Evolutionary conservation across 148 eudicot species (phyloP).

Genomic region (Beta vulgaris): DNA sequence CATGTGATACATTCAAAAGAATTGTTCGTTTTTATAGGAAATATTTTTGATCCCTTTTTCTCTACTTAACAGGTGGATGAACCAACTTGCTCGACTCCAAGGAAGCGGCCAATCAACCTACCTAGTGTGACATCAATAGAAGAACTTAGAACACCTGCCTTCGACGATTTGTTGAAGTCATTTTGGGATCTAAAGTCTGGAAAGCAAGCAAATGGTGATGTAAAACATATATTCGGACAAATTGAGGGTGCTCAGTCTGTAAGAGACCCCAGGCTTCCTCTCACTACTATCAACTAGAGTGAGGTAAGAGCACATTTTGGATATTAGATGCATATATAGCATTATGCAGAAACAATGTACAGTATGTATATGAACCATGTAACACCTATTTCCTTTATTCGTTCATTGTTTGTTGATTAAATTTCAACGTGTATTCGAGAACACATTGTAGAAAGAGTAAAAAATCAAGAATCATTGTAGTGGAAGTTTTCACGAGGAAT

Average conservation of each 20-base stretch:
- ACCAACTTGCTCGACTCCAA: slow-evolving; percentile 94
- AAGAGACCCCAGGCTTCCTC: slow-evolving; percentile 81
- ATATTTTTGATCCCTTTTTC: not conserved
- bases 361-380: slow-evolving; percentile 34
- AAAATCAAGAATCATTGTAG: slow-evolving; percentile 10
- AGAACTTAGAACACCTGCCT: slow-evolving; percentile 86
- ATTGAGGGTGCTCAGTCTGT: slow-evolving; percentile 45
- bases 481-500: not conserved
- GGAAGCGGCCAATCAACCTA: slow-evolving; percentile 65
- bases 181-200: slow-evolving; percentile 83
- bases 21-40: not conserved
- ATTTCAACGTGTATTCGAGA: slow-evolving; percentile 18
- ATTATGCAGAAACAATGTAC: slow-evolving; percentile 37
- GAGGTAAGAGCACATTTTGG: slow-evolving; percentile 2
- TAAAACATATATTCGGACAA: slow-evolving; percentile 51
- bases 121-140: slow-evolving; percentile 81
- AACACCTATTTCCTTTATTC: slow-evolving; percentile 18
- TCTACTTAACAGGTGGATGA: slow-evolving; percentile 68
- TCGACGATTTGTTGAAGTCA: slow-evolving; percentile 70
- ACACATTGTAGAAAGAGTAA: slow-evolving; percentile 10
- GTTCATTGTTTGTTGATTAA: slow-evolving; percentile 29
- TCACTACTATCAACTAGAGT: slow-evolving; percentile 69
- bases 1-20: not conserved
- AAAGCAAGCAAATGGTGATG: slow-evolving; percentile 73
- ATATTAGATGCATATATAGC: slow-evolving; percentile 24